These are phyloP conservation scores for Cinnamomum micranthum DNA, from an alignment of 164 flowering plant genomes.

Conservation along the genomic window DNA sequence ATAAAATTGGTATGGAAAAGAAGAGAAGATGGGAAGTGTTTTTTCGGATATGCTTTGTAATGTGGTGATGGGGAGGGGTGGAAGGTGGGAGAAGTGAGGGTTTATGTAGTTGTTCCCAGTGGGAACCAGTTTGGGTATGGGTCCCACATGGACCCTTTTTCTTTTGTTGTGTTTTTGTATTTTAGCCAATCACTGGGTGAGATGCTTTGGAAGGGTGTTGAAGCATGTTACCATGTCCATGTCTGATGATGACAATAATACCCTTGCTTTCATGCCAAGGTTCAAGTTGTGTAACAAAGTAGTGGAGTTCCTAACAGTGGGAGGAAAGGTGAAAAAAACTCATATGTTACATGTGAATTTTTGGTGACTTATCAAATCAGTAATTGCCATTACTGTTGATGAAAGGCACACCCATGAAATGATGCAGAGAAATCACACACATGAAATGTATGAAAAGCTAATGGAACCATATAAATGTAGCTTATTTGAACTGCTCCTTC, in stretches of 20 bases:
- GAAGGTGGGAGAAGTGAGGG: background rate
- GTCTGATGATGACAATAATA: background rate
- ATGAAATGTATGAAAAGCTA: no score
- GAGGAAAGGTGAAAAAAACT: no score
- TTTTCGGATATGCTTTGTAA: background rate
- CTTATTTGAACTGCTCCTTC: no score
- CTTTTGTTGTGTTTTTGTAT: background rate
- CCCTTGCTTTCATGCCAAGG: background rate
- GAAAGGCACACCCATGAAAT: no score
- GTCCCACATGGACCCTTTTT: slow-evolving; percentile 2
- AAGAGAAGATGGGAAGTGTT: background rate
- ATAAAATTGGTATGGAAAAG: no score
- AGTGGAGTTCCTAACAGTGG: background rate
- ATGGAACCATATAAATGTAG: no score
- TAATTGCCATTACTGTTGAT: no score
- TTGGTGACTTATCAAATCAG: no score
- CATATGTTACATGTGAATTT: background rate
- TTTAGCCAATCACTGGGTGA: background rate
- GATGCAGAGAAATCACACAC: no score
- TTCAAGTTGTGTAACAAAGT: background rate
- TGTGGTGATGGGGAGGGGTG: background rate
- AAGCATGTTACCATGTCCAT: background rate
- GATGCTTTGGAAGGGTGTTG: background rate
- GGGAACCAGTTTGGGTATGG: slow-evolving; percentile 7
- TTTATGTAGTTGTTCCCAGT: slow-evolving; percentile 10